phyloP scores from a whole-genome alignment of 306 rosid species.

The Hippophae tibetana region DNA sequence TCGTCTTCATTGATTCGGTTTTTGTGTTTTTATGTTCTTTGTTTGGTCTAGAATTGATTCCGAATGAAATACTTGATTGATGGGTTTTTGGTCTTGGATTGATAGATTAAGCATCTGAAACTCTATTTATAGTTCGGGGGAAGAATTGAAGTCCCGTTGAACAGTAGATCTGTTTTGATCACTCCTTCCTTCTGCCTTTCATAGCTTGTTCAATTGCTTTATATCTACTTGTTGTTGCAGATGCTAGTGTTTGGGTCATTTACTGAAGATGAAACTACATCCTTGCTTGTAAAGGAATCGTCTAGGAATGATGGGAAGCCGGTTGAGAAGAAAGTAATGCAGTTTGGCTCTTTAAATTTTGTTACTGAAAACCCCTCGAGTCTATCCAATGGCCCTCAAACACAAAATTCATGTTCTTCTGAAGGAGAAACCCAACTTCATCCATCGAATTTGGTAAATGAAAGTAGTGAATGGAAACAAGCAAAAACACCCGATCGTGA shows the following conservation, averaged over 20 bases:
- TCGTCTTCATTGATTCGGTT: neutral
- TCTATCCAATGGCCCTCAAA: conserved; percentile 7
- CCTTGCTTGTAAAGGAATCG: conserved; percentile 39
- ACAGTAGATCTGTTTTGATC: no score
- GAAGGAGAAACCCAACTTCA: conserved; percentile 19
- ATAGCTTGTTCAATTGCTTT: neutral
- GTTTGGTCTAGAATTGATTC: no score
- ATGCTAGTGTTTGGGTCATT: conserved; percentile 78
- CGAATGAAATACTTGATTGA: no score
- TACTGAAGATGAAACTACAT: conserved; percentile 76
- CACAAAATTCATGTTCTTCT: conserved; percentile 15
- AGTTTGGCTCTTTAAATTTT: conserved; percentile 59
- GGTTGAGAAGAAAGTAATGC: conserved; percentile 42
- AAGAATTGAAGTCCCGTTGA: no score
- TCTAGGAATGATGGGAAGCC: conserved; percentile 33
- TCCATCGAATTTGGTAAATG: conserved; percentile 22
- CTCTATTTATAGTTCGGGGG: no score
- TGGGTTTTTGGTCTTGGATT: no score
- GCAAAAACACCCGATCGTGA: conserved; percentile 14
- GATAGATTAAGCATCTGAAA: no score
- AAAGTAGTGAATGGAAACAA: conserved; percentile 27
- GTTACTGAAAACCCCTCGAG: conserved; percentile 14
- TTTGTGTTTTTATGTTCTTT: neutral
- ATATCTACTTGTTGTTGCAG: conserved; percentile 20
- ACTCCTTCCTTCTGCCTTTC: no score